These are phyloP conservation scores for Xerocomellus chrysenteron DNA, from an alignment of 768 basidiomycete genomes.

Conservation along the genomic window DNA sequence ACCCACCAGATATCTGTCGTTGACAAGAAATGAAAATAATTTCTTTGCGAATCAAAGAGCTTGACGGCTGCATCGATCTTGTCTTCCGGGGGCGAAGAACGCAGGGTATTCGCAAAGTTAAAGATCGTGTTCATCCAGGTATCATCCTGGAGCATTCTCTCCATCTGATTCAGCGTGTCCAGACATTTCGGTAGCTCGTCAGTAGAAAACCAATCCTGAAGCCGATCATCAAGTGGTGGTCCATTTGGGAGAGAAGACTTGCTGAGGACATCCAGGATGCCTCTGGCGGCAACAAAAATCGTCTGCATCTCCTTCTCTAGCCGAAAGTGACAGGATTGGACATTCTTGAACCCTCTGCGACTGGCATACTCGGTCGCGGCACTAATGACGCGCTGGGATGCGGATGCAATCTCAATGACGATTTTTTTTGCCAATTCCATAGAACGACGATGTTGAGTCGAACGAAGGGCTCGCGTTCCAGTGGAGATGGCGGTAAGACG, in stretches of 20 bases:
- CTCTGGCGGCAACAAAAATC: not conserved
- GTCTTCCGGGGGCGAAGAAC: not conserved
- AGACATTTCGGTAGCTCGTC: conserved; percentile 1
- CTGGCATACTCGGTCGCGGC: conserved; percentile 3
- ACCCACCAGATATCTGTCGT: conserved; percentile 9
- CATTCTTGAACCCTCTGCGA: not conserved
- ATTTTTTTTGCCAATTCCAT: not conserved
- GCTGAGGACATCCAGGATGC: not conserved
- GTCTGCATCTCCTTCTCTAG: conserved; percentile 14
- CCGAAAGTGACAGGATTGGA: conserved; percentile 11
- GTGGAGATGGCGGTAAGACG: too few species aligned
- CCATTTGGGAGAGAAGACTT: not conserved
- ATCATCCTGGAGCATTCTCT: conserved; percentile 5
- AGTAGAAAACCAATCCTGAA: conserved; percentile 11
- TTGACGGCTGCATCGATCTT: conserved; percentile 5
- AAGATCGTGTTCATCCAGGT: not conserved
- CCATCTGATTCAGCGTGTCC: conserved; percentile 8
- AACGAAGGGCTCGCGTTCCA: too few species aligned
- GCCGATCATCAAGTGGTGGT: conserved; percentile 7
- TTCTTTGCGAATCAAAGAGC: conserved; percentile 4
- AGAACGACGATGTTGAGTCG: too few species aligned
- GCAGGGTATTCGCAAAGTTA: not conserved
- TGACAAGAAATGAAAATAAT: conserved; percentile 9
- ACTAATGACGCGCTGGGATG: not conserved
- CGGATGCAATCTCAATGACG: not conserved